phyloP scores from a whole-genome alignment of 768 basidiomycete species.

The Hydnomerulius pinastri region DNA sequence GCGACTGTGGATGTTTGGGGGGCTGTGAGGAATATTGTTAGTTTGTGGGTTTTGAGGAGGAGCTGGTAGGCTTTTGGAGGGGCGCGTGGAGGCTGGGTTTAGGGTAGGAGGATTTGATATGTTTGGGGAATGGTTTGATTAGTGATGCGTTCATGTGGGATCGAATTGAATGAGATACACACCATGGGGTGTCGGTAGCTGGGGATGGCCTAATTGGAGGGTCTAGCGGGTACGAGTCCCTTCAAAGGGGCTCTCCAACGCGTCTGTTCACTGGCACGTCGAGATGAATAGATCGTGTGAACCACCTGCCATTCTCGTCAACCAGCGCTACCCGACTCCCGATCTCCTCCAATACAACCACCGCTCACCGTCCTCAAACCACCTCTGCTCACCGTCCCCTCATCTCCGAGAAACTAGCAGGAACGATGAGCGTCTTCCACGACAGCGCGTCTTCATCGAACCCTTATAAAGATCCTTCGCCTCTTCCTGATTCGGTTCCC shows the following conservation, averaged over 20 bases:
- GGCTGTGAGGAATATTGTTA: conserved; percentile 62
- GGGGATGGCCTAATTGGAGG: neutral
- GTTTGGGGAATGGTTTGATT: neutral
- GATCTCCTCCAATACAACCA: conserved; percentile 22
- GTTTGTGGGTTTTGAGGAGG: conserved; percentile 72
- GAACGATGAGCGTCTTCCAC: conserved; percentile 55
- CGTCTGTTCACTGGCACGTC: too few species aligned
- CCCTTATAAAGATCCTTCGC: conserved; percentile 65
- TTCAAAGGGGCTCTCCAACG: neutral
- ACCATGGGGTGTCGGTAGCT: conserved; percentile 19
- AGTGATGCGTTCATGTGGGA: neutral
- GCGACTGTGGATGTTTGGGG: conserved; percentile 55
- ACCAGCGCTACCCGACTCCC: conserved; percentile 1
- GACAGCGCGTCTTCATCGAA: conserved; percentile 47
- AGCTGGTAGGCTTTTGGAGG: conserved; percentile 68
- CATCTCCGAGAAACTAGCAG: conserved; percentile 4
- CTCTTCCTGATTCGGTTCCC: conserved; percentile 66
- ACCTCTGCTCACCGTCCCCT: conserved; percentile 15
- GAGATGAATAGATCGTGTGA: conserved; percentile 14
- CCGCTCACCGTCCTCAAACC: neutral
- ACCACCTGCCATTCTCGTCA: conserved; percentile 24
- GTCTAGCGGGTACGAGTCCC: neutral
- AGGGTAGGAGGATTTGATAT: too few species aligned
- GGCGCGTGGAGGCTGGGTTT: conserved; percentile 49
- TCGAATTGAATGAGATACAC: neutral